Evolutionary conservation across 768 basidiomycete species (phyloP), one percentile per base, ranked within the genome.

Genomic region (Scleroderma citrinum): DNA sequence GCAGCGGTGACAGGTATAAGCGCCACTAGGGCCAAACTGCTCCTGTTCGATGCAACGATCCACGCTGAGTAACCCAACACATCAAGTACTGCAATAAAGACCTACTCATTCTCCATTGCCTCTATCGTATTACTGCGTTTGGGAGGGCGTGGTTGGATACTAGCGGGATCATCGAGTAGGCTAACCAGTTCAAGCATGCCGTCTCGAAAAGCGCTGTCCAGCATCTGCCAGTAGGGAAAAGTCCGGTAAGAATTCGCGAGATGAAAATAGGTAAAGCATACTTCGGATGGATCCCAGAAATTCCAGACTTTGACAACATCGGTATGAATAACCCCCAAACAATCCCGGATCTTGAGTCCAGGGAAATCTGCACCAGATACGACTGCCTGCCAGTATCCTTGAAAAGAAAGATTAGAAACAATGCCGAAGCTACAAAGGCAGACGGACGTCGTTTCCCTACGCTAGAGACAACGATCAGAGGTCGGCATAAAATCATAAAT

Each of bases 231-330:
- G 8, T 8, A 17, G 7, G 29, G 5, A 13, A 35, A 35, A 35
- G n/a, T 3, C 5, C 5, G 7, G 2, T 46, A 4, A 29, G 16
- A 17, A 21, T n/a, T 10, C 2, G 32, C 20, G 30, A 11, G 4
- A 23, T 32, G 29, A 49, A 2, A 30, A 6, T 12, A n/a, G 0
- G 30, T 17, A 17, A 39, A 20, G 7, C 38, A 29, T 44, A 49
- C 48, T 14, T 13, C 19, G 13, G 20, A 3, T 20, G 48, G 29
- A 32, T 55, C 53, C 3, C 3, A 7, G 39, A 60, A 54, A 34
- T 60, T 57, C 59, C 59, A 60, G 14, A 52, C 41, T 3, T 17
- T 14, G 17, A 60, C 37, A 26, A 60, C 54, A 24, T 60, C 59
- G 2, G 37, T 20, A 39, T 60, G 59, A n/a, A 60, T 47, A 12